These are phyloP conservation scores for Prunus persica DNA, from an alignment of 306 rosid species.

Conservation along the genomic window DNA sequence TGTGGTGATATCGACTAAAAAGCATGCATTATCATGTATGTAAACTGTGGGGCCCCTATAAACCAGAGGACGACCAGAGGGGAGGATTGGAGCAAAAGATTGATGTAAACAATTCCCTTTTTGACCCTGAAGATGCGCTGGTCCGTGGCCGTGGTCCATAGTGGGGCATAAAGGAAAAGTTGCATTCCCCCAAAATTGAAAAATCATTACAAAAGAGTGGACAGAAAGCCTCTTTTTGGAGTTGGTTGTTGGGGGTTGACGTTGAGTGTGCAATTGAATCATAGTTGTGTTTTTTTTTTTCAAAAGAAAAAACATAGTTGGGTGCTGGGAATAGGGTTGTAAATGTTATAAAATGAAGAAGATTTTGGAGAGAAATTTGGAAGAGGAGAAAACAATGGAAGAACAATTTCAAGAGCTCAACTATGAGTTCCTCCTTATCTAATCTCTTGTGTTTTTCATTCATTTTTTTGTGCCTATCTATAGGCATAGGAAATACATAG, in stretches of 20 bases:
- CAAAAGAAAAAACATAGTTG: too few relatives aligned
- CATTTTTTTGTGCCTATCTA: too few relatives aligned
- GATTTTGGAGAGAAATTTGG: too few relatives aligned
- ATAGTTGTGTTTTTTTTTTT: too few relatives aligned
- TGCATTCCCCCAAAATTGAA: not conserved
- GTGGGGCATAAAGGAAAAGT: not conserved
- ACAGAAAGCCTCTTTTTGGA: not conserved
- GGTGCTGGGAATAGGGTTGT: too few relatives aligned
- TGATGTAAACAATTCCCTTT: too few relatives aligned
- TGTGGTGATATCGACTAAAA: not conserved
- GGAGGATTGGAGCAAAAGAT: not conserved
- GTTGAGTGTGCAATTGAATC: not conserved
- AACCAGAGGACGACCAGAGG: not conserved
- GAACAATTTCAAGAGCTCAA: too few relatives aligned
- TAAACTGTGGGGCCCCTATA: not conserved
- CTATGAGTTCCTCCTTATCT: too few relatives aligned
- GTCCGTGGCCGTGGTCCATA: not conserved
- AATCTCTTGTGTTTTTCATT: too few relatives aligned
- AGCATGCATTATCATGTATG: not conserved
- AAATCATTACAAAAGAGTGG: not conserved
- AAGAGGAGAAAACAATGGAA: too few relatives aligned
- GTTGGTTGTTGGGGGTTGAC: not conserved
- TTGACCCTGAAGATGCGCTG: constrained; percentile 1
- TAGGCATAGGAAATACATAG: too few relatives aligned
- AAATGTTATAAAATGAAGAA: too few relatives aligned